phyloP scores from a whole-genome alignment of 2,329 filamentous ascomycete genomes.

The Beauveria australis region DNA sequence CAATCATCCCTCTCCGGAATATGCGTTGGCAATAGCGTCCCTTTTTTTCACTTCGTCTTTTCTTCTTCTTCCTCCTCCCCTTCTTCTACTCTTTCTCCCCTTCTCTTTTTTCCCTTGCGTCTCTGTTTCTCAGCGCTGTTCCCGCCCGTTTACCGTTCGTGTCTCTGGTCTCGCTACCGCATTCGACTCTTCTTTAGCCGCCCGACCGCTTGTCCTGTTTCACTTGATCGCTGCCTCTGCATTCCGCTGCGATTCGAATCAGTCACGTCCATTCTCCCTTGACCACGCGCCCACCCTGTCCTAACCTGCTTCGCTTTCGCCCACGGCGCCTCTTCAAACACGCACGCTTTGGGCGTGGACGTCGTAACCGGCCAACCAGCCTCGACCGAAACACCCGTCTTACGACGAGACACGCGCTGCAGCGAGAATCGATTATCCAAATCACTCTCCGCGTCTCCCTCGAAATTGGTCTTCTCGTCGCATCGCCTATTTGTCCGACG shows the following conservation, averaged over 20 bases:
- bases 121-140: background rate
- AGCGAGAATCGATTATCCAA: background rate
- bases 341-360: background rate
- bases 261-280: conserved; percentile 13
- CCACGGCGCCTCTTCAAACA: background rate
- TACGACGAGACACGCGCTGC: conserved; percentile 3
- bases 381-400: background rate
- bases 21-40: conserved; percentile 2
- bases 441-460: background rate
- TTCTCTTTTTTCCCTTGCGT: background rate
- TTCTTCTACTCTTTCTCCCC: background rate
- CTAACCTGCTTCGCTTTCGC: background rate
- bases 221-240: conserved; percentile 15
- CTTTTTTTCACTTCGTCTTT: background rate
- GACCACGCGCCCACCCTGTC: background rate
- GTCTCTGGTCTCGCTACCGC: background rate
- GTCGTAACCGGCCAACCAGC: background rate
- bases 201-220: conserved; percentile 15
- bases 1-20: background rate
- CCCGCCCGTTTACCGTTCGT: conserved; percentile 15
- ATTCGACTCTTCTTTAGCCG: conserved; percentile 8
- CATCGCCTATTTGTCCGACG: background rate
- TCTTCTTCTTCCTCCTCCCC: background rate
- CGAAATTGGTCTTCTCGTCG: background rate
- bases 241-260: conserved; percentile 17